Evolutionary conservation across 495 filamentous ascomycete genomes (phyloP), one percentile per base, ranked within the genome.

Genomic region (Penicillium arizonense): DNA sequence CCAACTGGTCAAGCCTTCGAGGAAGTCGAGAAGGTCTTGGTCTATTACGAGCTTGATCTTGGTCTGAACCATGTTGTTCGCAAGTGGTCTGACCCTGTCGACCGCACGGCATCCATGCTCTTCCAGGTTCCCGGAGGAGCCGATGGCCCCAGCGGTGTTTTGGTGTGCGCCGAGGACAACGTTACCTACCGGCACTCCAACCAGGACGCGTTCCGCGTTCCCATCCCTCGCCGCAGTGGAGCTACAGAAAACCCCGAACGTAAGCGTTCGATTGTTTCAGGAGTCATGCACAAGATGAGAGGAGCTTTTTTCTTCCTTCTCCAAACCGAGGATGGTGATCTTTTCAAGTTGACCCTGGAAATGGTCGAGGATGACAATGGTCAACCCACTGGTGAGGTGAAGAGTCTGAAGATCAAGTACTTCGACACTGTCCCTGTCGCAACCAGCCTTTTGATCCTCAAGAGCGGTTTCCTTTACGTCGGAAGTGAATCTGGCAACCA

Each of bases 301-400:
- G 92, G 92, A n/a, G 91, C 91, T 2, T 97, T 97, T 73, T 99
- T 99, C 73, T 97, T 96, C 67, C 82, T 99, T 4, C 77, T 99
- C 8, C 95, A 99, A 67, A 88, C 87, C 1, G 93, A 97, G 43
- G 95, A 97, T 66, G 95, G 95, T 21, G 95, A 99, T 71, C 77
- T 99, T 5, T 97, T 99, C 78, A 97, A 97, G 64, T 82, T 97
- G 35, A 97, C 88, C 1, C 79, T 97, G 56, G 91, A 96, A 51
- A 91, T 96, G 86, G 81, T 83, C 0, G 87, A 92, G 61, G 89
- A 96, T 65, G 85, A 85, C 3, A 79, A 85, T 26, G 89, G 86
- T 13, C 86, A 90, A 50, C 74, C 86, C 4, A 93, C 88, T 0
- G 85, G 87, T 11, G 87, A 93, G 59, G 92, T 97, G 5, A 79